phyloP scores from a whole-genome alignment of 176 grass and related monocot species.

The Cocos nucifera region DNA sequence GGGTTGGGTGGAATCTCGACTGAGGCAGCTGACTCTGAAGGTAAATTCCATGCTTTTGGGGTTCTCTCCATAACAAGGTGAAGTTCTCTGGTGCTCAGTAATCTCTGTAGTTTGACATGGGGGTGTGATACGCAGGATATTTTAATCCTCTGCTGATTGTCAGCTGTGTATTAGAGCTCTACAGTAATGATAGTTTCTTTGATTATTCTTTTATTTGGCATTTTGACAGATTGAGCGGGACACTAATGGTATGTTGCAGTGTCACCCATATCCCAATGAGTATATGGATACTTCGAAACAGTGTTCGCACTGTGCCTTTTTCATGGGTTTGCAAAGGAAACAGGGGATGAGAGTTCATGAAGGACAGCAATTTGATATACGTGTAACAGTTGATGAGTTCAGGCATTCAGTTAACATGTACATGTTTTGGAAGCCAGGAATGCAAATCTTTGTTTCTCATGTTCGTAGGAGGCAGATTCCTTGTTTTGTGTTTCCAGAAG shows the following conservation, averaged over 20 bases:
- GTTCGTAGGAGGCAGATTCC: slow-evolving; percentile 83
- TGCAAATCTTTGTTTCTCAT: slow-evolving; percentile 95
- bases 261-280: slow-evolving; percentile 91
- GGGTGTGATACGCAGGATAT: no score
- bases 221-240: slow-evolving; percentile 79
- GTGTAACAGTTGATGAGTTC: slow-evolving; percentile 91
- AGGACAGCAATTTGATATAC: slow-evolving; percentile 99
- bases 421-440: slow-evolving; percentile 84
- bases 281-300: slow-evolving; percentile 61
- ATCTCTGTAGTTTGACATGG: no score
- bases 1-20: slow-evolving; percentile 89
- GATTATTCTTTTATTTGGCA: background rate
- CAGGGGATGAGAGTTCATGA: slow-evolving; percentile 78
- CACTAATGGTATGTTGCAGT: slow-evolving; percentile 78
- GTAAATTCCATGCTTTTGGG: slow-evolving; percentile 19
- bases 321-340: slow-evolving; percentile 94
- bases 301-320: slow-evolving; percentile 85
- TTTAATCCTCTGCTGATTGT: no score
- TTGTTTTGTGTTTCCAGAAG: slow-evolving; percentile 76
- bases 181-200: background rate
- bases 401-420: slow-evolving; percentile 71
- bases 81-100: no score
- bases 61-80: background rate
- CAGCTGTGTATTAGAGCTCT: no score
- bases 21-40: slow-evolving; percentile 91